These are phyloP conservation scores for Pseudogymnoascus sp. DNA, from an alignment of 2,329 filamentous ascomycete genomes.

Conservation along the genomic window DNA sequence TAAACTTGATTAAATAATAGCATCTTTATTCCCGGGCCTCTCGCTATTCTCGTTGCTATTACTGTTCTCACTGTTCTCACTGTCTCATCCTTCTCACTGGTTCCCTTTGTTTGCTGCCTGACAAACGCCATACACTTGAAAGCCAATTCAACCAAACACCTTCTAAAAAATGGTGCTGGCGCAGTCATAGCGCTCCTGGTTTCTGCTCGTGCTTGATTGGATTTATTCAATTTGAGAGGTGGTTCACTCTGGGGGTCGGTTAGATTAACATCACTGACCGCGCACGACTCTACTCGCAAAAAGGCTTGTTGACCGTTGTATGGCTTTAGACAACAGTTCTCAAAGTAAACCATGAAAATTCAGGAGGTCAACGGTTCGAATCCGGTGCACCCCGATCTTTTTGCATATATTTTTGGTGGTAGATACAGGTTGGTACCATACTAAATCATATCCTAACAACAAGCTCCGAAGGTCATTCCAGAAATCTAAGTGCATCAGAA, in stretches of 20 bases:
- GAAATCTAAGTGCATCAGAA: background rate
- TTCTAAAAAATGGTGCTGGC: background rate
- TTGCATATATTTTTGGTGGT: conserved; percentile 1
- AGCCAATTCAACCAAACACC: background rate
- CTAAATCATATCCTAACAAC: background rate
- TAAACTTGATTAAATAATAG: background rate
- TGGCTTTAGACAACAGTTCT: background rate
- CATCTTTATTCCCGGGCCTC: background rate
- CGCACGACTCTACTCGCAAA: background rate
- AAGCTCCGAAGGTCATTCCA: background rate
- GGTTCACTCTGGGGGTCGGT: background rate
- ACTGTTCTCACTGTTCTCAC: background rate
- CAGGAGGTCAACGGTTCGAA: background rate
- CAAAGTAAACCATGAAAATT: background rate
- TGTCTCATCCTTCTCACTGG: background rate
- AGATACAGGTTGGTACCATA: background rate
- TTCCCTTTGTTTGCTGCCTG: background rate
- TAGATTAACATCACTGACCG: background rate
- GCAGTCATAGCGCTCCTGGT: background rate
- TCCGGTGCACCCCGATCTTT: background rate
- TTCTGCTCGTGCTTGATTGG: background rate
- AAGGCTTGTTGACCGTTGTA: background rate
- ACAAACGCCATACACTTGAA: background rate
- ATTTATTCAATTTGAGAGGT: background rate
- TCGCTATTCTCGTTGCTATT: background rate